Conservation (phyloP, 768 basidiomycete genomes). For the Lactifluus pinguis region DNA sequence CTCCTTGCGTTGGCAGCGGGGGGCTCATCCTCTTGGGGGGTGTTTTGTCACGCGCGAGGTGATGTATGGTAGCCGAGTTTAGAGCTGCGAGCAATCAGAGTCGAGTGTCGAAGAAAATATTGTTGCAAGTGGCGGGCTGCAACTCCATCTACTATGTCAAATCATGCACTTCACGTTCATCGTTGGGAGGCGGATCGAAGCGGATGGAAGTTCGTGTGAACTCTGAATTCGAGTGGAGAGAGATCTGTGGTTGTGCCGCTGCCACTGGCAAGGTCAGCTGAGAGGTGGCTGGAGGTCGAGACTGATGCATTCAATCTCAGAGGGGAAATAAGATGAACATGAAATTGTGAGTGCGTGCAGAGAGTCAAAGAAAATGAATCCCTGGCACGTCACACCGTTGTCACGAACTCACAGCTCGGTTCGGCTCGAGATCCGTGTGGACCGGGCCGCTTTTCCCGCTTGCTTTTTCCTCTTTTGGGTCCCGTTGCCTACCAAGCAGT, state of each 20-base stretch:
- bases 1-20: conserved; percentile 43
- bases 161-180: conserved; percentile 34
- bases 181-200: conserved; percentile 48
- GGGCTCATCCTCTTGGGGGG: conserved; percentile 28
- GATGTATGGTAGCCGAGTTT: conserved; percentile 48
- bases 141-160: not conserved
- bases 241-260: conserved; percentile 47
- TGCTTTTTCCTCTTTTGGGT: no score
- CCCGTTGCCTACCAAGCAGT: no score
- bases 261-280: conserved; percentile 29
- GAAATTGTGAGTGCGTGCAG: conserved; percentile 48
- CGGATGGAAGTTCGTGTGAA: conserved; percentile 18
- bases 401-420: no score
- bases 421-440: no score
- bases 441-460: no score
- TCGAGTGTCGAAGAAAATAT: conserved; percentile 45
- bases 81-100: conserved; percentile 57
- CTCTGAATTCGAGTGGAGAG: conserved; percentile 56
- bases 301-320: conserved; percentile 27
- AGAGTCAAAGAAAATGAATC: conserved; percentile 51
- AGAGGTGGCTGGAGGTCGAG: conserved; percentile 35
- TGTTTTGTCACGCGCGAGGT: conserved; percentile 31
- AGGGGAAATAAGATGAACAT: conserved; percentile 49
- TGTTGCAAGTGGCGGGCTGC: conserved; percentile 13
- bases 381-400: conserved; percentile 7